Percentiles rank a stretch among this genome's conserved stretches.
These are phyloP conservation scores for Saccharomycopsis oosterbeekiorum DNA, from an alignment of 805 yeast species.

Conservation along the genomic window DNA sequence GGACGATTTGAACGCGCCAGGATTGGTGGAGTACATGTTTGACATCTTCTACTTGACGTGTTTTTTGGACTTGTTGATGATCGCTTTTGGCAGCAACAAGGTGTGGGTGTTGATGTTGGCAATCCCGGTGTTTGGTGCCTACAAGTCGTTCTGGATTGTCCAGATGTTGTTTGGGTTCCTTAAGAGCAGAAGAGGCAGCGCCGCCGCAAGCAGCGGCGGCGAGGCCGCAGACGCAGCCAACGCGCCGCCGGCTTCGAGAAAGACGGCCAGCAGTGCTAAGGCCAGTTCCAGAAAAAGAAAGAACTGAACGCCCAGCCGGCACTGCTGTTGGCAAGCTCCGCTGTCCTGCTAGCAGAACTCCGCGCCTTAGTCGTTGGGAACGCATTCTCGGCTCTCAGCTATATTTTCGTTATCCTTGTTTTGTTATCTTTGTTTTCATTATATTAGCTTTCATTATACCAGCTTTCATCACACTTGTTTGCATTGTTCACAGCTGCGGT, in stretches of 20 bases:
- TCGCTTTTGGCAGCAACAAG: conserved; percentile 43
- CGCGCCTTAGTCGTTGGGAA: too few relatives aligned
- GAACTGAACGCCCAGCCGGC: background rate
- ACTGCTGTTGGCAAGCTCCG: too few relatives aligned
- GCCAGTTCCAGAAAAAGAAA: background rate
- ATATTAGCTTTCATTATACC: too few relatives aligned
- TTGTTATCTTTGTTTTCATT: too few relatives aligned
- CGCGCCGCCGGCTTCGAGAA: background rate
- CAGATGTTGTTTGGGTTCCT: conserved; percentile 2
- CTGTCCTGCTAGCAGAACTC: too few relatives aligned
- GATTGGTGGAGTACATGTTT: conserved; percentile 64
- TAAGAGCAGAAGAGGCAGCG: background rate
- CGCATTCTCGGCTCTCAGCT: too few relatives aligned
- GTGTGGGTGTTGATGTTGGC: conserved; percentile 48
- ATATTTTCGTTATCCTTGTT: too few relatives aligned
- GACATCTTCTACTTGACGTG: conserved; percentile 61
- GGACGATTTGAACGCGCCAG: conserved; percentile 48
- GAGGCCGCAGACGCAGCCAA: background rate
- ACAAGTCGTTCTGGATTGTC: conserved; percentile 9
- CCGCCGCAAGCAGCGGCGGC: background rate
- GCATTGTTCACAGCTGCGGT: too few relatives aligned
- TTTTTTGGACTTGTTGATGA: conserved; percentile 43
- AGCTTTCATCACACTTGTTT: too few relatives aligned
- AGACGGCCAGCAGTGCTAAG: background rate
- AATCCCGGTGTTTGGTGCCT: conserved; percentile 18